Percentiles rank a stretch among this genome's conserved stretches.
Evolutionary conservation across 1,139 yeast species (phyloP).

Genomic region (Suzukiozyma palmioleophila): DNA sequence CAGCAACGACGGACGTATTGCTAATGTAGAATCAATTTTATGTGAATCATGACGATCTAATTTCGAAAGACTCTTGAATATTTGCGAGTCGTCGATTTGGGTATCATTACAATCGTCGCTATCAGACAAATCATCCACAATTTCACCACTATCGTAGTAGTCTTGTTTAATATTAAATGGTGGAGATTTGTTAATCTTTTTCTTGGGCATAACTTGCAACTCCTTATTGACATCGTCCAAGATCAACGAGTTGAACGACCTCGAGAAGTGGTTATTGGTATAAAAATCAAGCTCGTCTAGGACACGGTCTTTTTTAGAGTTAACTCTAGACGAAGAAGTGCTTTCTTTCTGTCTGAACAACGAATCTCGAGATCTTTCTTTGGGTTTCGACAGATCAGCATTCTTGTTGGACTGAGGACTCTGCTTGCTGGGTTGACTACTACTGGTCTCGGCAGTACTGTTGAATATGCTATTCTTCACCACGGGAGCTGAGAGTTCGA

Average conservation of each 20-base stretch:
- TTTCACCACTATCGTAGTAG: constrained; percentile 11
- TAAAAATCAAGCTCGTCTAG: constrained; percentile 28
- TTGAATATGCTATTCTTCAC: neutral
- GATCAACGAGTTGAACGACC: constrained; percentile 43
- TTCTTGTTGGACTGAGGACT: too few species aligned
- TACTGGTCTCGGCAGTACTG: neutral
- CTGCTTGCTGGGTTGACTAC: too few species aligned
- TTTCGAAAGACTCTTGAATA: constrained; percentile 11
- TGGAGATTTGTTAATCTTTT: constrained; percentile 36
- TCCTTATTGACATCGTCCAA: constrained; percentile 35
- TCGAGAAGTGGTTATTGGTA: constrained; percentile 39
- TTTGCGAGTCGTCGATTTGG: neutral
- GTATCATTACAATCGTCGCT: constrained; percentile 5
- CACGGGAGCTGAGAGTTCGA: neutral
- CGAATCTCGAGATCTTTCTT: too few species aligned
- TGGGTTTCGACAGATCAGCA: too few species aligned
- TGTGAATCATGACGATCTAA: constrained; percentile 15
- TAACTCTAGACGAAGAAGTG: neutral
- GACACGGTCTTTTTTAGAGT: neutral
- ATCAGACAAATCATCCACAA: constrained; percentile 7
- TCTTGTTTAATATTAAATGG: constrained; percentile 39
- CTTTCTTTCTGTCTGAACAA: too few species aligned
- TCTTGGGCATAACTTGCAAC: constrained; percentile 6
- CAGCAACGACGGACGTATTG: neutral
- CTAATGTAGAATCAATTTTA: neutral